Evolutionary conservation across 495 filamentous ascomycete genomes (phyloP), one percentile per base, ranked within the genome.

Genomic region (Neurospora discreta): DNA sequence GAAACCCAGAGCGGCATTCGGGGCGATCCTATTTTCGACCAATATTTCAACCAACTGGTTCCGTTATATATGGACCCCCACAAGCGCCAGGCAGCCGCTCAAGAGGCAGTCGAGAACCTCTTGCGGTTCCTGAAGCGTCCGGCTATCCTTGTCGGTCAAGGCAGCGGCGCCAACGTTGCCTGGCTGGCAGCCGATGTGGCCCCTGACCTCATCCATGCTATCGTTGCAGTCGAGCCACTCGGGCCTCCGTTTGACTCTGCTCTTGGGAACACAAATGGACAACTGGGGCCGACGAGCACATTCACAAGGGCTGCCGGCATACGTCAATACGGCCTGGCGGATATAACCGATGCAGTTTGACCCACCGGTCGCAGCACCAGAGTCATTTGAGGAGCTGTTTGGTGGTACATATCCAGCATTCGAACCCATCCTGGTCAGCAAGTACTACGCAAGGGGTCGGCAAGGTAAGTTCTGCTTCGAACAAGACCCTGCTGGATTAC

Each of bases 141-240:
- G 0, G 82, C 80, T 7, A 79, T 87, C 52, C 74, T 89, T 1
- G 74, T 88, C 71, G 80, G 81, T 3, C 86, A 89, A 71, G 88
- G 87, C 18, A 85, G 87, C 60, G 86, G 84, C 42, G 85, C 84
- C n/a, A 74, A 83, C 11, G 79, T 83, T 38, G 81, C 81, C 16
- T 87, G 86, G 86, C 74, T 86, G 8, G 76, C 80, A 58, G 83
- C 83, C 10, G 87, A 89, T 74, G 71, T 75, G 3, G 78, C 80
- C 1, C 85, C 85, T 10, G 46, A 82, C 0, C 78, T 84, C 11
- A 83, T 89, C 33, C 80, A 81, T 36, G 81, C 76, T 11, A 82
- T 89, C 42, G 75, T 89, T 20, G 81, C 81, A 0, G 73, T 90
- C 23, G 88, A 89, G 77, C 88, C 88, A 0, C 75, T 78, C 3